Base-by-base conservation (phyloP, 768 basidiomycete genomes). In the Termitomyces sp. region DNA sequence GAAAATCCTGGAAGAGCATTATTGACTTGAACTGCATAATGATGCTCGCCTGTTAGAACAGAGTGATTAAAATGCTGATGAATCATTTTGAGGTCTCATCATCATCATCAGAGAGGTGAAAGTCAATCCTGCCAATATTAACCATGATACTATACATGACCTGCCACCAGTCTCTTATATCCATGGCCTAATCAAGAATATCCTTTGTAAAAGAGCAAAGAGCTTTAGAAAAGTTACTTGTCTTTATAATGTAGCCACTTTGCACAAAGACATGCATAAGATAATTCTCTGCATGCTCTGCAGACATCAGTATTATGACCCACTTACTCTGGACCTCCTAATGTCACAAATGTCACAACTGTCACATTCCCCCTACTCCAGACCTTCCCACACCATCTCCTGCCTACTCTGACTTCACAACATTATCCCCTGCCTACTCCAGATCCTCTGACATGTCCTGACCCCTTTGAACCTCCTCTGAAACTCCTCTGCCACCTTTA, bases 101-200 rank as follows among this genome's bases (percentile, higher is more conserved):
- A 2, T 58, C 58, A 2, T 53, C 51, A 20, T 58, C 58, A 16
- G 33, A 42, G 8, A 27, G 8, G 2, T n/a, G 39, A 58, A 58
- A 58, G 31, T 54, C 44, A 24, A 58, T 22, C 1, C n/a, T 11
- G 0, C 31, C 58, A n/a, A 58, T 52, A 11, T 58, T 53, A 1
- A 54, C 12, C 51, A 58, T 52, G 3, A 58, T 53, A 6, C 42
- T 36, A 18, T 51, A 58, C 58, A 58, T 53, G 4, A 46, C 34
- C 16, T 58, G 58, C 0, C 51, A 5, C 42, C 45, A 58, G n/a
- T 58, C 58, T 15, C 58, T n/a, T 7, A 58, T 15, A 2, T 24
- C 42, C 42, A 58, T 20, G 1, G 31, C 1, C 2, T 12, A 1
- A 15, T 36, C 13, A 3, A 53, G 18, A 1, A 34, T 53, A 31